Percentiles rank a stretch among this genome's conserved stretches.
phyloP scores from a whole-genome alignment of 2,329 filamentous ascomycete genomes.

The Paecilomyces sp. region DNA sequence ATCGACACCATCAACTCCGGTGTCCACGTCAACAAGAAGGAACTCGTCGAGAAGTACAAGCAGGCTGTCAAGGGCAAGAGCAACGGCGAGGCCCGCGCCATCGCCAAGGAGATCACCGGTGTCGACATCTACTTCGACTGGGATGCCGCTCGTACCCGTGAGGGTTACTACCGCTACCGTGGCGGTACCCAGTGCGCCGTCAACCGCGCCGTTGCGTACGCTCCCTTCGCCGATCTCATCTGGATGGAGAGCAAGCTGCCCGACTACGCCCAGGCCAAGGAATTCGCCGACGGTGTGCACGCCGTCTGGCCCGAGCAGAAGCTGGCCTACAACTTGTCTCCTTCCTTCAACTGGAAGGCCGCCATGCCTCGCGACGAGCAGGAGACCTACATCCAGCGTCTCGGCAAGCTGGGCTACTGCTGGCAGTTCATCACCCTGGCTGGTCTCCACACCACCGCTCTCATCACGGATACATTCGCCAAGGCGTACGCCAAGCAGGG shows the following conservation, averaged over 20 bases:
- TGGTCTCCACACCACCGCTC: conserved; percentile 87
- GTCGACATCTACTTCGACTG: conserved; percentile 87
- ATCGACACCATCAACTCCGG: conserved; percentile 69
- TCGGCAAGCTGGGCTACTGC: conserved; percentile 85
- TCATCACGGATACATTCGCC: conserved; percentile 85
- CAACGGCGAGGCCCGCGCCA: conserved; percentile 70
- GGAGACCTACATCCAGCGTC: conserved; percentile 92
- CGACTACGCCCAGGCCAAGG: conserved; percentile 81
- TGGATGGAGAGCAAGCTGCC: conserved; percentile 99
- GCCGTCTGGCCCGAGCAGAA: conserved; percentile 95
- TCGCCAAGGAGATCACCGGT: conserved; percentile 71
- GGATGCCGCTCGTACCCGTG: conserved; percentile 85
- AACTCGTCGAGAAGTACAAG: conserved; percentile 60
- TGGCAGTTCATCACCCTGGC: conserved; percentile 99
- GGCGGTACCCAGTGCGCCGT: conserved; percentile 88
- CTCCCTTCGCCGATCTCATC: conserved; percentile 88
- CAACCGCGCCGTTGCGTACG: conserved; percentile 85
- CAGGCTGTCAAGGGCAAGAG: conserved; percentile 70
- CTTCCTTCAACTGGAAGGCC: conserved; percentile 99
- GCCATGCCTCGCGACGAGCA: conserved; percentile 89
- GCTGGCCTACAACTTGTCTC: conserved; percentile 97
- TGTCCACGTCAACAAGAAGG: conserved; percentile 58
- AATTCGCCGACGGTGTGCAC: conserved; percentile 91
- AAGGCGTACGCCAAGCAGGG: conserved; percentile 72
- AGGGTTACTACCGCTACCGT: conserved; percentile 90